Percentiles rank a stretch among this genome's conserved stretches.
phyloP scores from a whole-genome alignment of 768 basidiomycete genomes.

The Coprinopsis cinerea region DNA sequence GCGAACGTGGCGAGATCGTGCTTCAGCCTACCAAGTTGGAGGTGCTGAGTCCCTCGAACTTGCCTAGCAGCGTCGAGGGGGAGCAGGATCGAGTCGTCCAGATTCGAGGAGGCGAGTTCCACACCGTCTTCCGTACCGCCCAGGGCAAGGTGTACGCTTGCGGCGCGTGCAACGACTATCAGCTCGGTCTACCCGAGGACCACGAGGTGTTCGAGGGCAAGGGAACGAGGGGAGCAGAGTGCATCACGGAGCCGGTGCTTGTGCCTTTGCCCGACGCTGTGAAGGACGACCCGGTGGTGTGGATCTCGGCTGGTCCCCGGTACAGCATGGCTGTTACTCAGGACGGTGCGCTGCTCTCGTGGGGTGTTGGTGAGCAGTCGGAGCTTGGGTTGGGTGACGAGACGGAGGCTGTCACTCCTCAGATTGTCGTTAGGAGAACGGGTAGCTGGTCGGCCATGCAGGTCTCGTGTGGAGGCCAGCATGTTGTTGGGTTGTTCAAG shows the following conservation, averaged over 20 bases:
- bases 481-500: slow-evolving; percentile 5
- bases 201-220: slow-evolving; percentile 2
- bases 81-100: background rate
- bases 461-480: slow-evolving; percentile 8
- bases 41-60: slow-evolving; percentile 1
- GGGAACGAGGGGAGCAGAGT: background rate
- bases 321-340: slow-evolving; percentile 4
- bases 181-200: slow-evolving; percentile 3
- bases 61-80: background rate
- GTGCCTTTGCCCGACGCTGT: background rate
- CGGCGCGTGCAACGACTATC: slow-evolving; percentile 5
- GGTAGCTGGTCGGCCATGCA: background rate
- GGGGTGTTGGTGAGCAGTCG: slow-evolving; percentile 2
- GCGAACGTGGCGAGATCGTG: slow-evolving; percentile 1
- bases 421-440: background rate
- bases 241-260: background rate
- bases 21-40: background rate
- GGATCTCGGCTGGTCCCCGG: slow-evolving; percentile 1
- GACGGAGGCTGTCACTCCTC: background rate
- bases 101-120: slow-evolving; percentile 7
- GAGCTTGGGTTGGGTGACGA: slow-evolving; percentile 1
- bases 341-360: slow-evolving; percentile 2
- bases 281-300: slow-evolving; percentile 1
- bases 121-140: background rate
- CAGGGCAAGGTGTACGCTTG: slow-evolving; percentile 1